Evolutionary conservation across 768 basidiomycete genomes (phyloP).

Genomic region (Pseudohyphozyma bogoriensis): DNA sequence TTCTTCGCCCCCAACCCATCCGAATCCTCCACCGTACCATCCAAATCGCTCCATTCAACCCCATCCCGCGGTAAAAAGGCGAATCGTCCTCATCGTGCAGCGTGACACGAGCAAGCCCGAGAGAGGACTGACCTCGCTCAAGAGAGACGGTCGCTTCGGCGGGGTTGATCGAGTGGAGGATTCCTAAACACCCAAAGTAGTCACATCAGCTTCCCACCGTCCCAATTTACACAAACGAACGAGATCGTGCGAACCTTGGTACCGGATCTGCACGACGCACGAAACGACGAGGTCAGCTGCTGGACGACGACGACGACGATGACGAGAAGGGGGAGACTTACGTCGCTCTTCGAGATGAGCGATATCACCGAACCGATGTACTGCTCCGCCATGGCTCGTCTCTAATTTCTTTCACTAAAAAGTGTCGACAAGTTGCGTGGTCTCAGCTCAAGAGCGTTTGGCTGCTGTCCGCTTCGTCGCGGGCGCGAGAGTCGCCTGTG

Average conservation of each 20-base stretch:
- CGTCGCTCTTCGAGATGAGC: slow-evolving; percentile 21
- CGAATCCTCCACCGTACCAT: not conserved
- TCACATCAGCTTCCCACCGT: too few species aligned
- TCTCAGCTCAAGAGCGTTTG: too few species aligned
- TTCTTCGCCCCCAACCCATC: not conserved
- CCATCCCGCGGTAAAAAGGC: too few species aligned
- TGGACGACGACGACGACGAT: not conserved
- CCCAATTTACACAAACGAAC: too few species aligned
- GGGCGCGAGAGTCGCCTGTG: too few species aligned
- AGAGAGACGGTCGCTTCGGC: slow-evolving; percentile 31
- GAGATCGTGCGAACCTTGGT: slow-evolving; percentile 1
- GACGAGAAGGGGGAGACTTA: not conserved
- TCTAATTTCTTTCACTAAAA: too few species aligned
- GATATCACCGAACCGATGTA: slow-evolving; percentile 22
- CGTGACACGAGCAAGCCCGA: not conserved
- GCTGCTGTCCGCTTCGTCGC: too few species aligned
- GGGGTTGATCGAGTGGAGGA: slow-evolving; percentile 30
- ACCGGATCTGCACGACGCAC: slow-evolving; percentile 26
- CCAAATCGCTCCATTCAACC: too few species aligned
- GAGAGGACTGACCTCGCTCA: slow-evolving; percentile 18
- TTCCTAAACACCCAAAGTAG: not conserved
- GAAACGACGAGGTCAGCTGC: not conserved
- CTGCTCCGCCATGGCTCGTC: slow-evolving; percentile 23
- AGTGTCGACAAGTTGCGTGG: too few species aligned
- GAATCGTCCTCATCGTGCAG: too few species aligned